These are phyloP conservation scores for Ogataea degrootiae DNA, from an alignment of 805 yeast species.

Conservation along the genomic window DNA sequence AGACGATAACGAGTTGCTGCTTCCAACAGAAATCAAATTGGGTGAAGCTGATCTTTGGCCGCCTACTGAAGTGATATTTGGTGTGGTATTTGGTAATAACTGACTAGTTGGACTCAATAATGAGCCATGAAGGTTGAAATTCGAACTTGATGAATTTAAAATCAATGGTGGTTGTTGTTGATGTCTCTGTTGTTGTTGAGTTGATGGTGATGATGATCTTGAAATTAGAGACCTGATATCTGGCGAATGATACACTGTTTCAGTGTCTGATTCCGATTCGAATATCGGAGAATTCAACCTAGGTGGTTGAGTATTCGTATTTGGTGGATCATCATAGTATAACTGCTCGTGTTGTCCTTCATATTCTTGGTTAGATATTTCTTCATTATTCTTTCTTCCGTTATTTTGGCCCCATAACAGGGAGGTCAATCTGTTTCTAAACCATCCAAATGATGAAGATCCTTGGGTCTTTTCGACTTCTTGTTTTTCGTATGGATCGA, in stretches of 20 bases:
- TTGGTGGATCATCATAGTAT: too few species aligned
- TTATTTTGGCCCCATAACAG: slow-evolving; percentile 4
- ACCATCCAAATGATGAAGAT: slow-evolving; percentile 21
- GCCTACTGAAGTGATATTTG: not conserved
- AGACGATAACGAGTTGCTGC: slow-evolving; percentile 4
- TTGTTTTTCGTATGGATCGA: slow-evolving; percentile 24
- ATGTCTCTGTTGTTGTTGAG: not conserved
- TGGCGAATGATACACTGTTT: slow-evolving; percentile 25
- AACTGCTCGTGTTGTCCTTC: too few species aligned
- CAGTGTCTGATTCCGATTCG: slow-evolving; percentile 18
- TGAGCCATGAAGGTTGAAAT: slow-evolving; percentile 8
- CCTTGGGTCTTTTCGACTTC: slow-evolving; percentile 8
- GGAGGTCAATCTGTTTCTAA: slow-evolving; percentile 17
- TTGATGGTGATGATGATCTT: slow-evolving; percentile 17
- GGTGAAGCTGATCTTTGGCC: slow-evolving; percentile 8
- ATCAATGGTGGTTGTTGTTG: slow-evolving; percentile 13
- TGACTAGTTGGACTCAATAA: too few species aligned
- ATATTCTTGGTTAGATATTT: not conserved
- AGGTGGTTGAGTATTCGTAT: not conserved
- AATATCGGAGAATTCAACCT: slow-evolving; percentile 2
- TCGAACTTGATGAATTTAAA: slow-evolving; percentile 20
- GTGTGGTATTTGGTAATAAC: not conserved
- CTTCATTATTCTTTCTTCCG: not conserved
- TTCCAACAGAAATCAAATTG: slow-evolving; percentile 2
- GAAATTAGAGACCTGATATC: slow-evolving; percentile 16